These are phyloP conservation scores for Pestalotiopsis sp. DNA, from an alignment of 2,329 filamentous ascomycete species.

Conservation along the genomic window DNA sequence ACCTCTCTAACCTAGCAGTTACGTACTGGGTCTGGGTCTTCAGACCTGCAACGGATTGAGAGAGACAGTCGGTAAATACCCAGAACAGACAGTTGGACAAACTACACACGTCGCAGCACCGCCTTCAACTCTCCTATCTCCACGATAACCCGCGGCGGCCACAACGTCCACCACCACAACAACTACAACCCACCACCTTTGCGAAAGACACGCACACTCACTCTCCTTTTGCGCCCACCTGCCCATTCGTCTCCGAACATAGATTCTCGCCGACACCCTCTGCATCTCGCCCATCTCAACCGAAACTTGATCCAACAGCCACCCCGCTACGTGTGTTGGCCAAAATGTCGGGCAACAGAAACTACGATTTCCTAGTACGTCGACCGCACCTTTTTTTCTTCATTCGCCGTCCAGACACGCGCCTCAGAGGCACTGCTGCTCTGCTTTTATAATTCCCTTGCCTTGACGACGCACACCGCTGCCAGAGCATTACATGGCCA, in stretches of 20 bases:
- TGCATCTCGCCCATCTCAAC: conserved; percentile 18
- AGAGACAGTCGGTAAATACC: neutral
- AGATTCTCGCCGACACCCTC: neutral
- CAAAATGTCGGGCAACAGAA: conserved; percentile 93
- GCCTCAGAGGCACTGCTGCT: neutral
- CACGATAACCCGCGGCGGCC: neutral
- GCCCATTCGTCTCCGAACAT: neutral
- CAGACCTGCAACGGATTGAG: neutral
- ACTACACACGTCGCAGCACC: conserved; percentile 6
- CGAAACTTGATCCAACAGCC: conserved; percentile 17
- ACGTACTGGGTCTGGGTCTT: neutral
- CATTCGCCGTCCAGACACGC: neutral
- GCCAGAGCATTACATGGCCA: neutral
- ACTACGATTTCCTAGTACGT: conserved; percentile 97
- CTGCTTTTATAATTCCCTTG: neutral
- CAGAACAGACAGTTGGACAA: neutral
- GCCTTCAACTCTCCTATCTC: neutral
- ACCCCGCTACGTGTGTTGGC: conserved; percentile 21
- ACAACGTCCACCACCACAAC: neutral
- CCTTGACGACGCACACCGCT: neutral
- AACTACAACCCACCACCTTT: neutral
- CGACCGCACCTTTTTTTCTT: conserved; percentile 14
- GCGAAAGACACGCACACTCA: neutral
- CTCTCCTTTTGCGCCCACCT: neutral
- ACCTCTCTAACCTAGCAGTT: neutral